Percentiles rank a stretch among this genome's conserved stretches.
These are phyloP conservation scores for Dalechampia spathulata DNA, from an alignment of 441 rosid genomes.

Conservation along the genomic window DNA sequence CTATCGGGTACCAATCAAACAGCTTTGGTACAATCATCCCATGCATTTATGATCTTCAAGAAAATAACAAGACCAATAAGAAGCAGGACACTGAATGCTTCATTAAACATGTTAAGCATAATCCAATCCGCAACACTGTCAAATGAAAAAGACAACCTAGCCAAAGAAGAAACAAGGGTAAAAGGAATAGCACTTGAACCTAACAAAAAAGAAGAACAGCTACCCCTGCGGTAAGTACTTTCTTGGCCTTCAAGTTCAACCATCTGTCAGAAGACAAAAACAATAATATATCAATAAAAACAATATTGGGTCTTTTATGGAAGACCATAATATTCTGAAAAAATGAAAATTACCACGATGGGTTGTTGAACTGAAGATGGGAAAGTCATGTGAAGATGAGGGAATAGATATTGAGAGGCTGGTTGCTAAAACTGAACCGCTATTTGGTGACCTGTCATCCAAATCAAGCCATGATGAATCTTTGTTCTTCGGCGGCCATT, in stretches of 20 bases:
- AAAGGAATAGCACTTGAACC: background rate
- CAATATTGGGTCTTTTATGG: too few species aligned
- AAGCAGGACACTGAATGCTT: constrained; percentile 25
- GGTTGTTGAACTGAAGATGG: constrained; percentile 42
- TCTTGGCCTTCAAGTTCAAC: constrained; percentile 28
- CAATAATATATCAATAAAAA: too few species aligned
- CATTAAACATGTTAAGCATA: constrained; percentile 18
- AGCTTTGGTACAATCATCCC: constrained; percentile 12
- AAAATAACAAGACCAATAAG: constrained; percentile 7
- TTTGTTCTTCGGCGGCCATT: constrained; percentile 64
- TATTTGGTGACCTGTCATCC: constrained; percentile 54
- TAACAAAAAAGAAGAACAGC: constrained; percentile 2
- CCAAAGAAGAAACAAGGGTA: background rate
- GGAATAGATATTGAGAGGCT: constrained; percentile 74
- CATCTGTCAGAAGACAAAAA: constrained; percentile 27
- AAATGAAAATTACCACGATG: constrained; percentile 25
- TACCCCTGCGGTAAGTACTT: constrained; percentile 23
- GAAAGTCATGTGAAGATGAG: constrained; percentile 50
- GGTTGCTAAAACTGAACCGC: constrained; percentile 42
- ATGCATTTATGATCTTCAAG: constrained; percentile 12
- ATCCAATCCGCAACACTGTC: constrained; percentile 8
- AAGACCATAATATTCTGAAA: too few species aligned
- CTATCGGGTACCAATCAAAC: constrained; percentile 11
- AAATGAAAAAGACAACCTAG: too few species aligned
- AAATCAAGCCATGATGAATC: constrained; percentile 61